Evolutionary conservation across 495 filamentous ascomycete species (phyloP), one percentile per base, ranked within the genome.

Genomic region (Friedmanniomyces endolithicus): DNA sequence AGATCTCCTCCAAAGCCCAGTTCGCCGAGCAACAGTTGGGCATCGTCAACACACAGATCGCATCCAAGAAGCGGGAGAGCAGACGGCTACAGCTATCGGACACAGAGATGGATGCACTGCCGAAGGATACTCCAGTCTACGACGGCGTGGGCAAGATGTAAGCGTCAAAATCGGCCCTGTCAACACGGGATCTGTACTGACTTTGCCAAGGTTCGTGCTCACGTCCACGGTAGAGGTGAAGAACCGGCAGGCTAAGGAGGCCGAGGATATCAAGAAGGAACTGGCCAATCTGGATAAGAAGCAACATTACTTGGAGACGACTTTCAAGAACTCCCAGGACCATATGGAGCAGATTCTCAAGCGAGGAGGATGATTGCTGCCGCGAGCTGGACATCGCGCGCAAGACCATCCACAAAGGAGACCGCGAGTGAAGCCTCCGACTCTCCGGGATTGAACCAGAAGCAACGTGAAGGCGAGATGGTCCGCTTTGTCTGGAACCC

Each of bases 101-200:
- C 9, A 86, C 76, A 54, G 92, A 98, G 70, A 73, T 96, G 48
- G 77, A 80, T 27, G 74, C 82, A 9, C 66, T 98, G 57, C 85
- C 90, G n/a, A 72, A 77, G 35, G 78, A 83, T 37, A 95, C 90
- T 0, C 81, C 80, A 19, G 81, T 95, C 11, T 98, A 96, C 61
- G 90, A 96, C 68, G 90, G 90, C 1, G 85, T 96, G 6, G 92
- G 92, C 22, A 96, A 95, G 74, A 96, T 98, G 92, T 95, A 67
- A 66, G 85, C 69, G 47, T 14, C 12, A 11, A n/a, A 25, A n/a
- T n/a, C n/a, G n/a, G n/a, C n/a, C n/a, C n/a, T n/a, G n/a, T n/a
- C n/a, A n/a, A n/a, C n/a, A n/a, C n/a, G n/a, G n/a, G n/a, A n/a
- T n/a, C n/a, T 47, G 37, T 41, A 31, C 19, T 48, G 40, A 27